phyloP scores from a whole-genome alignment of 768 basidiomycete species.

The Holtermannia corniformis region DNA sequence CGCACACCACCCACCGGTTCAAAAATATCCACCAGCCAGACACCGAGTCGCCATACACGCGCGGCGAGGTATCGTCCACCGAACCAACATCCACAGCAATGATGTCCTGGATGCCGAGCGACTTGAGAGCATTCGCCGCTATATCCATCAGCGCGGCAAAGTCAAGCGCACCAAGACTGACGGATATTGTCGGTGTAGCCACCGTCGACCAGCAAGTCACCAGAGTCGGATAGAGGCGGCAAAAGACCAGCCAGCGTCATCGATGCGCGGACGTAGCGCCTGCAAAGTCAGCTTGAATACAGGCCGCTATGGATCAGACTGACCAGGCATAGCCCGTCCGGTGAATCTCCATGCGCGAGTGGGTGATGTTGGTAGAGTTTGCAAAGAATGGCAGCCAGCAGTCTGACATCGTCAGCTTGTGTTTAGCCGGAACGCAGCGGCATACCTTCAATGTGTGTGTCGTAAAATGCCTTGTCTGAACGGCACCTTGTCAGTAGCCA shows the following conservation, averaged over 20 bases:
- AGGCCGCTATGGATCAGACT: constrained; percentile 50
- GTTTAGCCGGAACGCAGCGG: constrained; percentile 4
- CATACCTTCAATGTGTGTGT: constrained; percentile 58
- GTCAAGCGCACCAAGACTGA: no score
- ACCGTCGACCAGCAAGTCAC: constrained; percentile 49
- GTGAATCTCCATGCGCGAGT: constrained; percentile 93
- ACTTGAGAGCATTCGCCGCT: constrained; percentile 87
- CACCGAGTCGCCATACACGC: constrained; percentile 87
- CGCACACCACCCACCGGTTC: constrained; percentile 54
- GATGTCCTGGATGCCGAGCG: constrained; percentile 78
- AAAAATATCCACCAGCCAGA: constrained; percentile 94
- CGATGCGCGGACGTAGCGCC: constrained; percentile 62
- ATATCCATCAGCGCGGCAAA: no score
- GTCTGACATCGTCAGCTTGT: constrained; percentile 44
- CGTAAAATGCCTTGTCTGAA: constrained; percentile 68
- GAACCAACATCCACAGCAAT: constrained; percentile 89
- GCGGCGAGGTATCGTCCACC: constrained; percentile 89
- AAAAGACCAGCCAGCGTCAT: constrained; percentile 95
- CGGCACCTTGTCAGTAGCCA: constrained; percentile 3
- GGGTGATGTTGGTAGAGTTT: constrained; percentile 94
- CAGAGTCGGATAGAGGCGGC: constrained; percentile 89
- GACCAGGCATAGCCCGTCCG: constrained; percentile 98
- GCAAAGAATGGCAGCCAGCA: constrained; percentile 99
- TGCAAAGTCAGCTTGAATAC: neutral
- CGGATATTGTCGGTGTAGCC: constrained; percentile 41